Evolutionary conservation across 1,284 basidiomycete genomes (phyloP).

Genomic region (Austroboletus novae-zelandiae): DNA sequence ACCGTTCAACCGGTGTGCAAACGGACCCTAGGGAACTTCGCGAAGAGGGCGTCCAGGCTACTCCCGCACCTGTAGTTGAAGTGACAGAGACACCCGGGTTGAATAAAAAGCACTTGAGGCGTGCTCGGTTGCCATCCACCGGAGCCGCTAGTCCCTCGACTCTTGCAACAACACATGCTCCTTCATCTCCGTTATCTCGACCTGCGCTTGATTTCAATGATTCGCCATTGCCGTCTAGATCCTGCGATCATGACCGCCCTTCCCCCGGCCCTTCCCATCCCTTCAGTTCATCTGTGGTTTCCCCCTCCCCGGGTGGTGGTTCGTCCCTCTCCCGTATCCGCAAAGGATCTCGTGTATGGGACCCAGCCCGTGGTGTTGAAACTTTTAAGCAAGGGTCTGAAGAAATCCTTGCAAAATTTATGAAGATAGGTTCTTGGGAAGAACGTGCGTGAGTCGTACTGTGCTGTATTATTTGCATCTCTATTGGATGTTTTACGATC

Average conservation of each 20-base stretch:
- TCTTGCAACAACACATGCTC: conserved; percentile 26
- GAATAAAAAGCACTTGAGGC: conserved; percentile 26
- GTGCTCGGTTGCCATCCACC: conserved; percentile 37
- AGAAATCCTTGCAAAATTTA: conserved; percentile 74
- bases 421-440: conserved; percentile 72
- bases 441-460: conserved; percentile 34
- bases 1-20: conserved; percentile 34
- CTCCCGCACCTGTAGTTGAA: conserved; percentile 14
- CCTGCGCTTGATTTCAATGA: background rate
- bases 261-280: conserved; percentile 13
- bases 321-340: conserved; percentile 22
- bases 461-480: conserved; percentile 3
- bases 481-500: background rate
- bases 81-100: conserved; percentile 13
- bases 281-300: conserved; percentile 50
- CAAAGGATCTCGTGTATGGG: conserved; percentile 62
- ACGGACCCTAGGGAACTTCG: conserved; percentile 23
- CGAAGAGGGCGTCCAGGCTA: conserved; percentile 27
- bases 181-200: conserved; percentile 4
- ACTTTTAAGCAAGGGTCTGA: conserved; percentile 80
- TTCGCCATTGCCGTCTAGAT: background rate
- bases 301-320: conserved; percentile 44
- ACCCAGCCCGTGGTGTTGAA: conserved; percentile 77
- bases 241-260: background rate
- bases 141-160: conserved; percentile 25